Evolutionary conservation across 1,284 basidiomycete genomes (phyloP).

Genomic region (Entoloma clypeatum): DNA sequence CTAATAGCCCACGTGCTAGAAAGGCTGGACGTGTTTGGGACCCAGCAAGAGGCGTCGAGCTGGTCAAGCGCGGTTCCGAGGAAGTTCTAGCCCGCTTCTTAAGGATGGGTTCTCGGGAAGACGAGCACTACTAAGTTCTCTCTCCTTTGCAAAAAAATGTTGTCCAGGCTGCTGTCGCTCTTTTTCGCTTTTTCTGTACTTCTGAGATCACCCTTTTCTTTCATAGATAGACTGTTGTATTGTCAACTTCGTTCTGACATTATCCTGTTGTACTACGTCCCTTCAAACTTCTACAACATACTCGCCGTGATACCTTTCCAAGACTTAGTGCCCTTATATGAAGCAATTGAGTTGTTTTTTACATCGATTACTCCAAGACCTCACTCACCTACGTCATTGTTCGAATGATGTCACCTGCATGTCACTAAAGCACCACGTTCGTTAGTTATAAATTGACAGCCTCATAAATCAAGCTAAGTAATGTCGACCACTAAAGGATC

Average conservation of each 20-base stretch:
- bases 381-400: no score
- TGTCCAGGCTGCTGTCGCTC: constrained; percentile 10
- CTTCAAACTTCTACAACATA: no score
- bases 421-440: no score
- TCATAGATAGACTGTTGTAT: not conserved
- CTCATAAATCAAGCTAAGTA: no score
- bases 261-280: no score
- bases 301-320: no score
- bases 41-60: constrained; percentile 72
- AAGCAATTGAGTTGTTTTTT: no score
- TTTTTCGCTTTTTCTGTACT: constrained; percentile 11
- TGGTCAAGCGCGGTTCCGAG: constrained; percentile 80
- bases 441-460: not conserved
- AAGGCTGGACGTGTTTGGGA: constrained; percentile 67
- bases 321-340: no score
- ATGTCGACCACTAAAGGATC: constrained; percentile 16
- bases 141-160: constrained; percentile 10
- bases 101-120: constrained; percentile 69
- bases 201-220: constrained; percentile 4
- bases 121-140: constrained; percentile 32
- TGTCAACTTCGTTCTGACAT: constrained; percentile 3
- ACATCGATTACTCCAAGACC: no score
- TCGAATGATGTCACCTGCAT: no score
- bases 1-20: constrained; percentile 29
- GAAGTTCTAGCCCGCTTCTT: constrained; percentile 77